Base-by-base conservation (phyloP, 208 protist genomes). In the Acanthamoeba castellanii region DNA sequence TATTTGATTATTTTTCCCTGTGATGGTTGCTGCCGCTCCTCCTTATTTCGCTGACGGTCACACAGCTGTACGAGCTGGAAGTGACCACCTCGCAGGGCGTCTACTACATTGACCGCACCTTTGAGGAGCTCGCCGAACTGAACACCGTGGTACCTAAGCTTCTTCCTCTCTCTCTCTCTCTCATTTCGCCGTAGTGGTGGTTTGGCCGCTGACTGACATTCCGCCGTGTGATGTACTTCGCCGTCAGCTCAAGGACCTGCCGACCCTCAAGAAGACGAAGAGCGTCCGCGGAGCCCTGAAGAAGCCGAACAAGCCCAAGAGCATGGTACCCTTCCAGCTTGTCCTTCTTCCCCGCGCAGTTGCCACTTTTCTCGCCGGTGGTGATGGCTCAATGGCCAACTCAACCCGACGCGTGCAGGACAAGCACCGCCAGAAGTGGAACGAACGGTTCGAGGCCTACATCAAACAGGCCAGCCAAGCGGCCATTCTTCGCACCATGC, bases 381-480 rank as follows among this genome's bases (percentile, higher is more conserved):
- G 37, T 42, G 37, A 3, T 42, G 37, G 37, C 37, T 42, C 37
- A 42, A 1, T n/a, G n/a, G 37, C 37, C 37, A 42, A 3, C 22
- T 70, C 27, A 14, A 30, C 13, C 22, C 8, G 13, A 8, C 64
- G 20, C 27, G 9, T 32, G 1, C 18, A 85, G 76, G 76, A 22
- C 22, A 34, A 85, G 42, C 45, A 85, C 27, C 32, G 8, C 8
- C 14, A 27, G 42, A 2, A 59, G 20, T 34, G 14, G 27, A 85
- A 85, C 76, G 27, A 85, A 34, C 76, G 76, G 42, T 85, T 85
- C 76, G 76, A 85, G 76, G 76, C 22, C 5, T 85, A 85, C 45
- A 34, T 85, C 14, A 57, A 85, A 37, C 34, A 85, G 47, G 76
- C 76, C 47, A 85, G n/a, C 76, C 14, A n/a, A 20, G 47, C 27